A percentile compares a stretch with the other conserved stretches of the same genome.
phyloP scores from a whole-genome alignment of 371 early-diverging fungal species.

The Rhizopus stolonifer region DNA sequence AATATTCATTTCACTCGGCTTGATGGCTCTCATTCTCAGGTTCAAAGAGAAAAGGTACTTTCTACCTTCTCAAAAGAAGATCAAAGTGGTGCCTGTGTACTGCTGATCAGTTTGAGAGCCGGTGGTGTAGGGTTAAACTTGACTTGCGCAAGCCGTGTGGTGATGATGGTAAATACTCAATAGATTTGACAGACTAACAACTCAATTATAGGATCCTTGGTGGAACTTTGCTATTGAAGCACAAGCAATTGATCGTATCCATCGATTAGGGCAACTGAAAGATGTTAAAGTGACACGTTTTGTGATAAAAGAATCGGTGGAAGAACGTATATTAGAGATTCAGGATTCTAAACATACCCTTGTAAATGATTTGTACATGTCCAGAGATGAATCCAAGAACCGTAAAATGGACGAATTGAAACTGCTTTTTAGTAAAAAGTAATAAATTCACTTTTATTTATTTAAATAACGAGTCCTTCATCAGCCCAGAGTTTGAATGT shows the following conservation, averaged over 20 bases:
- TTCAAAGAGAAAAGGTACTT: conserved; percentile 59
- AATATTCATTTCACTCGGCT: conserved; percentile 61
- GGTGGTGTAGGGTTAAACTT: conserved; percentile 91
- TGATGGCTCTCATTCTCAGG: conserved; percentile 70
- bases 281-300: conserved; percentile 62
- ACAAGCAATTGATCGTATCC: conserved; percentile 89
- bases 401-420: conserved; percentile 54
- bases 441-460: background rate
- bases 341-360: conserved; percentile 60
- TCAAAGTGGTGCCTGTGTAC: conserved; percentile 47
- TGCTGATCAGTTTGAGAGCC: conserved; percentile 84
- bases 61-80: conserved; percentile 47
- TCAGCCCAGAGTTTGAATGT: conserved; percentile 92
- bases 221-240: conserved; percentile 82
- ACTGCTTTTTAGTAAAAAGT: conserved; percentile 33
- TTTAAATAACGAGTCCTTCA: conserved; percentile 51
- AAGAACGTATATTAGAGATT: conserved; percentile 65
- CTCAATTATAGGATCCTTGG: conserved; percentile 71
- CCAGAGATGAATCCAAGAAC: conserved; percentile 43
- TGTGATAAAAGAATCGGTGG: conserved; percentile 57
- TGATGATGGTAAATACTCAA: conserved; percentile 54
- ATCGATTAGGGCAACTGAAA: conserved; percentile 77
- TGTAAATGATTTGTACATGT: conserved; percentile 53
- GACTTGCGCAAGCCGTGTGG: conserved; percentile 74
- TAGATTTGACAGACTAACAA: background rate